These are phyloP conservation scores for Tremellales sp. DNA, from an alignment of 1,284 basidiomycete species.

Conservation along the genomic window DNA sequence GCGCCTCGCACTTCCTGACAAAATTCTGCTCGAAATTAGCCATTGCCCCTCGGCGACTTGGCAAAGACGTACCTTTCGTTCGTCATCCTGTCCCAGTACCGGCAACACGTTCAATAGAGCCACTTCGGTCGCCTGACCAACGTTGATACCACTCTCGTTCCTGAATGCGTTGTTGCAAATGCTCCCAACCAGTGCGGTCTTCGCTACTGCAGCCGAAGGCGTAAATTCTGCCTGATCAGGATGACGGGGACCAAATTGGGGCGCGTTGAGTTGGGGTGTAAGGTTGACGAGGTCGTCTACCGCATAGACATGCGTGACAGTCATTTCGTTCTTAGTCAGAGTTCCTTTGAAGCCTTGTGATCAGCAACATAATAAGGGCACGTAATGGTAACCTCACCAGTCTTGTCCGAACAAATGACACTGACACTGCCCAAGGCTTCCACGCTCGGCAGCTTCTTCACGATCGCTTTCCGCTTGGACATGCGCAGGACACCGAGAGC, in stretches of 20 bases:
- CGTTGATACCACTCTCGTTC: conserved; percentile 68
- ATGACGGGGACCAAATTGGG: conserved; percentile 59
- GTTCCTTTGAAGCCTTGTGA: no score
- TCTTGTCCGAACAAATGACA: conserved; percentile 97
- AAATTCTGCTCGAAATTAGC: conserved; percentile 55
- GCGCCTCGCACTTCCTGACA: conserved; percentile 68
- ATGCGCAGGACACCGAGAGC: conserved; percentile 90
- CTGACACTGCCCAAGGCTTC: conserved; percentile 91
- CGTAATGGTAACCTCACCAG: conserved; percentile 54
- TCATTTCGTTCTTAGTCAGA: conserved; percentile 92
- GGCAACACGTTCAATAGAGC: conserved; percentile 81
- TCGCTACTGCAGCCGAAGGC: conserved; percentile 57
- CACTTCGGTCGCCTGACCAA: conserved; percentile 91
- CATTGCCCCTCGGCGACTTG: background rate
- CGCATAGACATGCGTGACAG: conserved; percentile 80
- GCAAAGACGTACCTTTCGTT: conserved; percentile 57
- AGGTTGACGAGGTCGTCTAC: conserved; percentile 75
- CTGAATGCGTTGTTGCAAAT: conserved; percentile 58
- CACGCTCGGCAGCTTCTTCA: conserved; percentile 93
- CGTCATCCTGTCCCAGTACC: conserved; percentile 65
- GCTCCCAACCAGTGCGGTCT: conserved; percentile 59
- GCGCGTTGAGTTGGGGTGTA: conserved; percentile 52
- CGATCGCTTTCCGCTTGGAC: conserved; percentile 91
- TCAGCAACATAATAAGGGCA: background rate
- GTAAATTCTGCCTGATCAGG: conserved; percentile 43